Evolutionary conservation across 2,329 filamentous ascomycete genomes (phyloP).

Genomic region (Aureobasidium sp.): DNA sequence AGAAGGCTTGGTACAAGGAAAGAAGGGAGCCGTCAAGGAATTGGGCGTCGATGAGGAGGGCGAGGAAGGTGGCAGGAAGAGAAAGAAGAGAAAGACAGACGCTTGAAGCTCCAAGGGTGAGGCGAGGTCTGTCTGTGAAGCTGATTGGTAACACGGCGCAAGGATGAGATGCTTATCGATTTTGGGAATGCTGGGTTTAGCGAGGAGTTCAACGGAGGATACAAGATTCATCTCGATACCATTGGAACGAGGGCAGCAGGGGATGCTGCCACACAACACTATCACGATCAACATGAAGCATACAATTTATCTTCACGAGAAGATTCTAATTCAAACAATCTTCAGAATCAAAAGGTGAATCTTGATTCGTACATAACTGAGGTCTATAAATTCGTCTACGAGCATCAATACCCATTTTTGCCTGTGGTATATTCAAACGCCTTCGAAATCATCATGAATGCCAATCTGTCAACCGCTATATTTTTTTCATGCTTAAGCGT

Average conservation of each 20-base stretch:
- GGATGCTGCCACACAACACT: neutral
- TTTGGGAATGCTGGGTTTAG: neutral
- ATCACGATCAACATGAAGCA: neutral
- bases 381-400: constrained; percentile 4
- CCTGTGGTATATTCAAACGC: constrained; percentile 10
- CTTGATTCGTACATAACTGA: constrained; percentile 6
- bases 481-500: constrained; percentile 2
- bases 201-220: neutral
- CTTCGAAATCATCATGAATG: constrained; percentile 7
- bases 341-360: neutral
- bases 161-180: neutral
- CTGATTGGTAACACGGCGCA: neutral
- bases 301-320: neutral
- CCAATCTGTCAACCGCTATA: neutral
- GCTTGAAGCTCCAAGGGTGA: neutral
- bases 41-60: constrained; percentile 52
- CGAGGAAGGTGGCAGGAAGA: constrained; percentile 25
- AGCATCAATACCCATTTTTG: neutral
- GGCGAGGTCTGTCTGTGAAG: neutral
- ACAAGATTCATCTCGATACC: neutral
- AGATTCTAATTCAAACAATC: neutral
- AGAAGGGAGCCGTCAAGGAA: constrained; percentile 41
- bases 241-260: neutral
- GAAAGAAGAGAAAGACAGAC: constrained; percentile 27
- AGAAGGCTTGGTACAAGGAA: constrained; percentile 45